Evolutionary conservation across 768 basidiomycete species (phyloP).

Genomic region (Pleurotus eryngii): DNA sequence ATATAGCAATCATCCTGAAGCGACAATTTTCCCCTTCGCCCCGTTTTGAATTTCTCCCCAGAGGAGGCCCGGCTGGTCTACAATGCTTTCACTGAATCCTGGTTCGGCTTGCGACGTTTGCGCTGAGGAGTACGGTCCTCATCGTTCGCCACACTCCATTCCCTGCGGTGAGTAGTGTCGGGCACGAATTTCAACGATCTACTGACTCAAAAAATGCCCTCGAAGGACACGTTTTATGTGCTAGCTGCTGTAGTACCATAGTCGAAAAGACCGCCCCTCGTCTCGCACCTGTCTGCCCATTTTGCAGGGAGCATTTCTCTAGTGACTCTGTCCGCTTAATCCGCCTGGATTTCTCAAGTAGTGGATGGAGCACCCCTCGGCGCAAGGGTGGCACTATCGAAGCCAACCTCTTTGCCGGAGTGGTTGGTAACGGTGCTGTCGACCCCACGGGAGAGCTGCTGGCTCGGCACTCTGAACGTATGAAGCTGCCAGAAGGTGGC

Average conservation of each 20-base stretch:
- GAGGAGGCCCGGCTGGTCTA: conserved; percentile 40
- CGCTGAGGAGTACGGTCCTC: conserved; percentile 79
- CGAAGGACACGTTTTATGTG: conserved; percentile 78
- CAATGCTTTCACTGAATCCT: conserved; percentile 79
- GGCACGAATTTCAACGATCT: neutral
- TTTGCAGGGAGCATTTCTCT: conserved; percentile 77
- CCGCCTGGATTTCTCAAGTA: conserved; percentile 72
- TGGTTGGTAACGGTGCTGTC: conserved; percentile 7
- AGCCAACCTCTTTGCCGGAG: conserved; percentile 35
- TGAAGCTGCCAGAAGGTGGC: conserved; percentile 41
- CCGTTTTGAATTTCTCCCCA: conserved; percentile 36
- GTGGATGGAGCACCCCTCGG: conserved; percentile 68
- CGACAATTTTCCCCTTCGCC: conserved; percentile 35
- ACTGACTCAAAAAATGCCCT: neutral
- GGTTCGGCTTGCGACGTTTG: conserved; percentile 88
- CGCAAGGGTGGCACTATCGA: conserved; percentile 44
- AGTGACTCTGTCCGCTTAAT: conserved; percentile 68
- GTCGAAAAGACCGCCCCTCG: conserved; percentile 76
- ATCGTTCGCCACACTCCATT: conserved; percentile 74
- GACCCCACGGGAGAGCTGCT: conserved; percentile 37
- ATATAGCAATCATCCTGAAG: conserved; percentile 8
- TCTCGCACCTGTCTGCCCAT: conserved; percentile 74
- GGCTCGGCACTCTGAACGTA: conserved; percentile 45
- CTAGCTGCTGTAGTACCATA: conserved; percentile 73
- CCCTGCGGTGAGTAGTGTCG: conserved; percentile 61